Percentiles rank a stretch among this genome's conserved stretches.
These are phyloP conservation scores for Fagopyrum tataricum DNA, from an alignment of 148 eudicot species.

Conservation along the genomic window DNA sequence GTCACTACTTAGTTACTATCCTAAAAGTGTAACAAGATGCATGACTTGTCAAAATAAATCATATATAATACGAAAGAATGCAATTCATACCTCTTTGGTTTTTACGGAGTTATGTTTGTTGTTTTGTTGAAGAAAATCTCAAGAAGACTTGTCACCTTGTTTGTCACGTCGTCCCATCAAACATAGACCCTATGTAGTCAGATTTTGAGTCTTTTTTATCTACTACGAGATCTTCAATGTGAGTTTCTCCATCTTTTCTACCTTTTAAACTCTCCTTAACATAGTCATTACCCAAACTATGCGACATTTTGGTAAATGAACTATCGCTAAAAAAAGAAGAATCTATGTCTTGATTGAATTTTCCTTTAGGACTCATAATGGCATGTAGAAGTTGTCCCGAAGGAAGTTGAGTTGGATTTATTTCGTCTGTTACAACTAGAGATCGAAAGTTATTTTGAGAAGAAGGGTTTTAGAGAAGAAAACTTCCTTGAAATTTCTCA, in stretches of 20 bases:
- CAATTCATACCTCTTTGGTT: background rate
- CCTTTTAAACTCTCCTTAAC: constrained; percentile 42
- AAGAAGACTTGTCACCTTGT: background rate
- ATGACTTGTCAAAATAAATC: no score
- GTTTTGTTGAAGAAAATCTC: background rate
- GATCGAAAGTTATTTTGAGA: constrained; percentile 62
- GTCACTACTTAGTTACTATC: no score
- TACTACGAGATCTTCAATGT: constrained; percentile 17
- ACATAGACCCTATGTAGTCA: background rate
- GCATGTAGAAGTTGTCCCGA: background rate
- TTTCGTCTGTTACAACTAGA: constrained; percentile 38
- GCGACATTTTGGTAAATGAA: constrained; percentile 70
- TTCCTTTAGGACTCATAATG: constrained; percentile 53
- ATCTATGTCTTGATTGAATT: constrained; percentile 67
- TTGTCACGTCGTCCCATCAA: background rate
- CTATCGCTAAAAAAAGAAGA: constrained; percentile 29
- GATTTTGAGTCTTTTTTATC: background rate
- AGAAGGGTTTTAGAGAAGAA: constrained; percentile 53
- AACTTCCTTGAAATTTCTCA: constrained; percentile 47
- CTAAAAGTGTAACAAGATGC: no score
- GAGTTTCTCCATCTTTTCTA: constrained; percentile 34
- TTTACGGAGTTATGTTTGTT: no score
- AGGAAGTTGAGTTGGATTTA: constrained; percentile 19
- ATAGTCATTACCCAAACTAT: constrained; percentile 60
- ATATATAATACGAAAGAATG: background rate